Evolutionary conservation across 177 flowering plant species (phyloP).

Genomic region (Vitis hybrid): DNA sequence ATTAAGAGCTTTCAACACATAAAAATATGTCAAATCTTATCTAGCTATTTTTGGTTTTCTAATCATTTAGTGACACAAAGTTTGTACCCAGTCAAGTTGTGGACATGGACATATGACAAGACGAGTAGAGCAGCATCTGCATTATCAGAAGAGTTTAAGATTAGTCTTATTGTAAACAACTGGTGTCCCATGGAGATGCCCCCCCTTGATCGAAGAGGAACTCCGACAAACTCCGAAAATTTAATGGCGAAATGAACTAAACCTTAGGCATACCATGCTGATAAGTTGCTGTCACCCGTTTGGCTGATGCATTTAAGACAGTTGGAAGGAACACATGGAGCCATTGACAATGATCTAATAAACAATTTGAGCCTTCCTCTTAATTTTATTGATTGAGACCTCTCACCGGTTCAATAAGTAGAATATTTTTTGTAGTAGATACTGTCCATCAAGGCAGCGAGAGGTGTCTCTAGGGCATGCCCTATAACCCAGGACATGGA

Average conservation of each 20-base stretch:
- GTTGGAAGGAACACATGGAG: slow-evolving; percentile 16
- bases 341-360: slow-evolving; percentile 12
- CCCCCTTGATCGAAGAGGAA: not conserved
- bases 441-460: not conserved
- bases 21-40: too few species aligned
- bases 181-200: too few species aligned
- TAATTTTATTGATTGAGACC: slow-evolving; percentile 9
- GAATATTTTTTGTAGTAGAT: not conserved
- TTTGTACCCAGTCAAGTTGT: not conserved
- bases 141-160: not conserved
- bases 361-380: slow-evolving; percentile 4
- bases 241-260: not conserved
- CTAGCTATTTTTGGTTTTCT: not conserved
- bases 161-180: not conserved
- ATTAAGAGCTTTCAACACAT: too few species aligned
- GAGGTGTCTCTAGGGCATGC: not conserved
- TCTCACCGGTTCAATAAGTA: slow-evolving; percentile 8
- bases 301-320: slow-evolving; percentile 19
- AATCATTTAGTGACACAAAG: not conserved
- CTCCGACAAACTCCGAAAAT: slow-evolving; percentile 4
- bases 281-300: slow-evolving; percentile 12
- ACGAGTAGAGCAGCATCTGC: not conserved
- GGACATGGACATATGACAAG: not conserved
- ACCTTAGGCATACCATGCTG: not conserved
- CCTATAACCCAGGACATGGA: slow-evolving; percentile 6